phyloP scores from a whole-genome alignment of 495 filamentous ascomycete genomes.

The Penicillium paradoxum region DNA sequence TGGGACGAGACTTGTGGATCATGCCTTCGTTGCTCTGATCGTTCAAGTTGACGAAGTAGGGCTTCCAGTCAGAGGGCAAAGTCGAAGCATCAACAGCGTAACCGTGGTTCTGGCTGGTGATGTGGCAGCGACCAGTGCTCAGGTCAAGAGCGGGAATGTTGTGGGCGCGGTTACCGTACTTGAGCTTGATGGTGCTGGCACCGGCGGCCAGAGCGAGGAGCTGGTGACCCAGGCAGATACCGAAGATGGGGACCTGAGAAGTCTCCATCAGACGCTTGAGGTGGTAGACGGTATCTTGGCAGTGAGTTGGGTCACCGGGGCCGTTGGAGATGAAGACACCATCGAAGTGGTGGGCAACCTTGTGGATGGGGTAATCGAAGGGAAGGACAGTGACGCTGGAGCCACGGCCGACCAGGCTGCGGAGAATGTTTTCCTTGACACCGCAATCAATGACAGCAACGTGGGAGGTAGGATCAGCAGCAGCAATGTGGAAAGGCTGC shows the following conservation, averaged over 20 bases:
- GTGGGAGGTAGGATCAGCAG: conserved; percentile 73
- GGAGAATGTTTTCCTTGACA: conserved; percentile 99
- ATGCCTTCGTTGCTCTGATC: conserved; percentile 93
- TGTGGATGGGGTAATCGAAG: conserved; percentile 95
- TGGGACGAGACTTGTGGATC: conserved; percentile 92
- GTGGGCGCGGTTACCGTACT: conserved; percentile 96
- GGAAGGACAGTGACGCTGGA: conserved; percentile 89
- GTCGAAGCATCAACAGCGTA: conserved; percentile 91
- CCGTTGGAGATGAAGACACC: conserved; percentile 97
- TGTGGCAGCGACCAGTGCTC: conserved; percentile 95
- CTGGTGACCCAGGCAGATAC: conserved; percentile 94
- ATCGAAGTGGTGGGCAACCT: conserved; percentile 95
- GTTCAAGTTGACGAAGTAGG: conserved; percentile 97
- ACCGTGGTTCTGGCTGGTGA: conserved; percentile 97
- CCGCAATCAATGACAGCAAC: conserved; percentile 95
- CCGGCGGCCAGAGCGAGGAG: conserved; percentile 71
- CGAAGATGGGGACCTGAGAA: conserved; percentile 88
- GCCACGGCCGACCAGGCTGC: conserved; percentile 82
- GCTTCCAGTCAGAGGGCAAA: conserved; percentile 81
- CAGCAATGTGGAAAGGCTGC: conserved; percentile 88
- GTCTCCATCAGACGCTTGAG: conserved; percentile 81
- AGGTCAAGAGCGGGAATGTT: conserved; percentile 95
- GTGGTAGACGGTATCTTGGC: conserved; percentile 87
- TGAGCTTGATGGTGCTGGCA: conserved; percentile 85
- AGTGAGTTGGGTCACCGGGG: conserved; percentile 95